Evolutionary conservation across 1,284 basidiomycete species (phyloP).

Genomic region (Leccinum fallax): DNA sequence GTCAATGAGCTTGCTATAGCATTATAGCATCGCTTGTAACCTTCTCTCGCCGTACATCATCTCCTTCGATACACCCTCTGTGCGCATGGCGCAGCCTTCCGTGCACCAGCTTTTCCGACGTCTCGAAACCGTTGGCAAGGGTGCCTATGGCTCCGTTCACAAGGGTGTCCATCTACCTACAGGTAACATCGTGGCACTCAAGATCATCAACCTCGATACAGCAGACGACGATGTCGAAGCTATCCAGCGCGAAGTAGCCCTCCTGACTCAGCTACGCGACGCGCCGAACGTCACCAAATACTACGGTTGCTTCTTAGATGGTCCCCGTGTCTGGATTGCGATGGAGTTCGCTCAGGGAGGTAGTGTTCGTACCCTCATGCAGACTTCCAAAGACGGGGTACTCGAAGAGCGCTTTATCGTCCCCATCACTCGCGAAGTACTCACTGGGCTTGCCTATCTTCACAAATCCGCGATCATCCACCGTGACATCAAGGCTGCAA

Average conservation of each 20-base stretch:
- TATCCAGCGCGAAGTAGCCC: conserved; percentile 95
- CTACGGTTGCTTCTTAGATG: conserved; percentile 94
- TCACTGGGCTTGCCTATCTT: conserved; percentile 84
- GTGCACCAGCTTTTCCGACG: conserved; percentile 66
- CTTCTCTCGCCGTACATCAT: conserved; percentile 4
- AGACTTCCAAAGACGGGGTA: conserved; percentile 78
- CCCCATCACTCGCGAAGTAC: conserved; percentile 88
- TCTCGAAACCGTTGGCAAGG: conserved; percentile 87
- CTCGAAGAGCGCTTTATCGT: conserved; percentile 91
- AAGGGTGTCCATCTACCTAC: conserved; percentile 86
- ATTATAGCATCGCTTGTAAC: not conserved
- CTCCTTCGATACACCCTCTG: not conserved
- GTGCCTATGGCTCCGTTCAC: conserved; percentile 95
- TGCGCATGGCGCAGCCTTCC: conserved; percentile 44
- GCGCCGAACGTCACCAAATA: conserved; percentile 94
- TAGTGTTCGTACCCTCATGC: conserved; percentile 89
- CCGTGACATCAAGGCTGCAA: conserved; percentile 96
- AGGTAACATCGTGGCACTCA: conserved; percentile 89
- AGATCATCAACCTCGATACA: conserved; percentile 98
- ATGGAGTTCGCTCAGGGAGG: conserved; percentile 99
- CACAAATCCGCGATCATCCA: conserved; percentile 96
- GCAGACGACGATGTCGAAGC: conserved; percentile 96
- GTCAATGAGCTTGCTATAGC: not conserved
- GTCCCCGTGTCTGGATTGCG: conserved; percentile 96
- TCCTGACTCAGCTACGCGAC: conserved; percentile 88